Conservation (phyloP, 2,329 filamentous ascomycete genomes). For the Rhinocladiella mackenziei region DNA sequence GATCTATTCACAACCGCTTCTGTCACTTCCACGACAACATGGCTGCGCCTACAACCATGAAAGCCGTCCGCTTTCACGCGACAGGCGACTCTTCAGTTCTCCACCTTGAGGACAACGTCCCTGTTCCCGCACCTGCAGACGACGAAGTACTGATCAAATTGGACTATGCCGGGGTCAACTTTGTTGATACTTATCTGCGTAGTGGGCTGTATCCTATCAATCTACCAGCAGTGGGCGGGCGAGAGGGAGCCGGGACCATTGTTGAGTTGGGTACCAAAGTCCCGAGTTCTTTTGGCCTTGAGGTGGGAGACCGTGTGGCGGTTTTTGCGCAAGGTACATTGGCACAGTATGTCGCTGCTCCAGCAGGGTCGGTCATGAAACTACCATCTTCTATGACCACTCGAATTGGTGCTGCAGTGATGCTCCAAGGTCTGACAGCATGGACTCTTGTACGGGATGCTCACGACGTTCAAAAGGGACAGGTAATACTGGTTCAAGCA, state of each 20-base stretch:
- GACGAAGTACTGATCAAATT: conserved; percentile 1
- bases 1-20: background rate
- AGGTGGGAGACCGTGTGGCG: conserved; percentile 3
- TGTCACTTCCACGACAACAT: background rate
- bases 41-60: background rate
- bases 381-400: background rate
- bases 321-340: background rate
- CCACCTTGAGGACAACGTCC: background rate
- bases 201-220: conserved; percentile 1
- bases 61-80: background rate
- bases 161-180: conserved; percentile 2
- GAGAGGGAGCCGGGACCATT: conserved; percentile 5
- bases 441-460: background rate
- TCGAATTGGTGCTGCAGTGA: background rate
- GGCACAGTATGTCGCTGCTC: conserved; percentile 1
- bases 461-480: conserved; percentile 5
- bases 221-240: conserved; percentile 2
- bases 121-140: background rate
- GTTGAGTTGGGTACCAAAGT: background rate
- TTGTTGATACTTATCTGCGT: conserved; percentile 6
- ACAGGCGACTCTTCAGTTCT: background rate
- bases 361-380: background rate
- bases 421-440: conserved; percentile 4
- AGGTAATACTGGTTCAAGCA: conserved; percentile 9
- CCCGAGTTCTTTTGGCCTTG: background rate